Evolutionary conservation across 2,329 filamentous ascomycete genomes (phyloP), one percentile per base, ranked within the genome.

Genomic region (Furcasterigmium furcatum): DNA sequence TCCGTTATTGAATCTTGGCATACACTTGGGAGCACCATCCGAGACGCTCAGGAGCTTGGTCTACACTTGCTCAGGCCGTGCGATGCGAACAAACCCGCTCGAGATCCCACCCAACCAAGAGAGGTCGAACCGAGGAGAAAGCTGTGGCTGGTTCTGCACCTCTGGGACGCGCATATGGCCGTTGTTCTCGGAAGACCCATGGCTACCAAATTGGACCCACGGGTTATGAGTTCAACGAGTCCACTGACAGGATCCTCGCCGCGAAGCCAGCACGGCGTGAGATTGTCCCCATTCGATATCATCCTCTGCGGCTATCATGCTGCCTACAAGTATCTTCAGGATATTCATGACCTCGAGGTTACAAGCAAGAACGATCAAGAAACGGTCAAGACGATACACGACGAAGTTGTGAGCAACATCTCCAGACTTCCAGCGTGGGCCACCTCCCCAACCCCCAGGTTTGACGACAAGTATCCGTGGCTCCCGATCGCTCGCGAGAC

Each of bases 111-210:
- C 25, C 25, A 27, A 18, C 27, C 20, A 30, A 19, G 20, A 34
- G 47, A 44, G 32, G 18, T n/a, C 34, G 40, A 43, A 22, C 30
- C 42, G 27, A 24, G 38, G 14, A 32, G 25, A 14, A 46, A 35
- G 21, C 14, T 46, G 20, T 49, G 47, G 47, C 30, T 46, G 5
- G 29, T 44, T 16, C 36, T 49, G 13, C 44, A 49, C 42, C 40
- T 49, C 24, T 49, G 47, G 47, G 41, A 49, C 35, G 41, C 21
- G 13, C 47, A 49, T 20, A 49, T 49, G 47, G 47, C 40, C 21
- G 29, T 41, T 41, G 44, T 49, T n/a, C 44, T 49, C 20, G 47
- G 44, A 32, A 44, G 47, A 30, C 47, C 47, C 12, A 41, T 46
- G 41, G 22, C 32, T 10, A 46, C 46, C 8, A 32, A 20, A 27